Conservation (phyloP, 2,329 filamentous ascomycete species). For the Dothideomycetidae sp. region DNA sequence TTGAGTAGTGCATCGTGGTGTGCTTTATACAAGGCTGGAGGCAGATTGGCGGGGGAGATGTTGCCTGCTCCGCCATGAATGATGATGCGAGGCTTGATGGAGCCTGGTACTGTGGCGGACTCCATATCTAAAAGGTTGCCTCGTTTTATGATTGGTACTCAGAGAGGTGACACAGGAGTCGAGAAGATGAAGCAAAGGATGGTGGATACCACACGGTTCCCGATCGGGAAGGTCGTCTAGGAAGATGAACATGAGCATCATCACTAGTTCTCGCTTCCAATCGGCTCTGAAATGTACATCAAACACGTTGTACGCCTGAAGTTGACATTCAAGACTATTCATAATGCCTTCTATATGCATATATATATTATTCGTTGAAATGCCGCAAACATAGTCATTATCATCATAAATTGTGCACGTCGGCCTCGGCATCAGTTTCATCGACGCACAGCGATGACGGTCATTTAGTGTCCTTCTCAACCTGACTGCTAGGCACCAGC, state of each 20-base stretch:
- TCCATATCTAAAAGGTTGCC: not conserved
- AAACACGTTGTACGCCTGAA: no score
- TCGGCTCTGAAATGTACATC: no score
- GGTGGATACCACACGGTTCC: not conserved
- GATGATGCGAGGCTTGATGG: conserved; percentile 30
- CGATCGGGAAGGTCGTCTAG: not conserved
- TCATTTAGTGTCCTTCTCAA: not conserved
- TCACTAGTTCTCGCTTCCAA: no score
- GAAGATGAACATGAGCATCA: no score
- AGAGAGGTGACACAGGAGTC: not conserved
- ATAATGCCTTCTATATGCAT: no score
- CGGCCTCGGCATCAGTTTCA: not conserved
- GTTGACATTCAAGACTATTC: no score
- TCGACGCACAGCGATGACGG: not conserved
- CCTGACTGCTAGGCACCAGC: not conserved
- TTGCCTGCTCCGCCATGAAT: conserved; percentile 36
- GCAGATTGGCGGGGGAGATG: conserved; percentile 28
- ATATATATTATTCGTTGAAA: not conserved
- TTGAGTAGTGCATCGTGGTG: conserved; percentile 27
- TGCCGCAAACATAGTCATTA: not conserved
- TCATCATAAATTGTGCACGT: not conserved
- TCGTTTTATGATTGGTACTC: not conserved
- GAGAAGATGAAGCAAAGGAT: not conserved
- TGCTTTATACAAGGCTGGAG: conserved; percentile 21
- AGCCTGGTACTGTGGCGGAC: not conserved